phyloP scores from a whole-genome alignment of 2,329 filamentous ascomycete species.

The Mollisiaceae sp. region DNA sequence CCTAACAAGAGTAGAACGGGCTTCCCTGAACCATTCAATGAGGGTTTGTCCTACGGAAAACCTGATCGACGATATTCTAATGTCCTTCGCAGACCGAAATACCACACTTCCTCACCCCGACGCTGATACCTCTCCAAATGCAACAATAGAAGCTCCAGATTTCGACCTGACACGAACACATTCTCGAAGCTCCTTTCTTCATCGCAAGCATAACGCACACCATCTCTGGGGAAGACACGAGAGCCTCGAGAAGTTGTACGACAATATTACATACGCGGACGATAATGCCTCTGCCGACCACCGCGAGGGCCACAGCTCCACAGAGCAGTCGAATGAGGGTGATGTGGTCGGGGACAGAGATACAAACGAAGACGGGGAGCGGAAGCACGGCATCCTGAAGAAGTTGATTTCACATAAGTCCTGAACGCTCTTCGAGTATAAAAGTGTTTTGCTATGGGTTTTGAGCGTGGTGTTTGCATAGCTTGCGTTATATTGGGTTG shows the following conservation, averaged over 20 bases:
- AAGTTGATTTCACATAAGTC: conserved; percentile 20
- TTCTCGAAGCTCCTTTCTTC: conserved; percentile 23
- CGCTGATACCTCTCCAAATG: conserved; percentile 61
- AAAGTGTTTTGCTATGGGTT: not conserved
- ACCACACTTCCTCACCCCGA: conserved; percentile 68
- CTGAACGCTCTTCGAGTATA: not conserved
- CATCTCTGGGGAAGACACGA: conserved; percentile 17
- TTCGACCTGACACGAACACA: conserved; percentile 47
- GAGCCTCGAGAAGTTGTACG: conserved; percentile 29
- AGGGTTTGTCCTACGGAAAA: conserved; percentile 25
- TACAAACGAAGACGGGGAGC: conserved; percentile 22
- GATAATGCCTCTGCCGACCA: conserved; percentile 15
- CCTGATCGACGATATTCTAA: not conserved
- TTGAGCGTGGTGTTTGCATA: not conserved
- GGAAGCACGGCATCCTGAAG: conserved; percentile 31
- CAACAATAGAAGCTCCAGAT: conserved; percentile 61
- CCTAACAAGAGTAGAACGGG: conserved; percentile 43
- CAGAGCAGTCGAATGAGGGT: conserved; percentile 11
- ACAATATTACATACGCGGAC: conserved; percentile 34
- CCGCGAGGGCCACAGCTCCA: conserved; percentile 19
- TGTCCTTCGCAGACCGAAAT: conserved; percentile 49
- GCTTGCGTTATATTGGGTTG: not conserved
- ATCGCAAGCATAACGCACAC: conserved; percentile 25
- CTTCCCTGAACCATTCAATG: conserved; percentile 41
- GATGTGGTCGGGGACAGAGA: conserved; percentile 1